Percentiles rank a stretch among this genome's conserved stretches.
Conservation (phyloP, 2,329 filamentous ascomycete species). For the Dactylellina cionopaga region DNA sequence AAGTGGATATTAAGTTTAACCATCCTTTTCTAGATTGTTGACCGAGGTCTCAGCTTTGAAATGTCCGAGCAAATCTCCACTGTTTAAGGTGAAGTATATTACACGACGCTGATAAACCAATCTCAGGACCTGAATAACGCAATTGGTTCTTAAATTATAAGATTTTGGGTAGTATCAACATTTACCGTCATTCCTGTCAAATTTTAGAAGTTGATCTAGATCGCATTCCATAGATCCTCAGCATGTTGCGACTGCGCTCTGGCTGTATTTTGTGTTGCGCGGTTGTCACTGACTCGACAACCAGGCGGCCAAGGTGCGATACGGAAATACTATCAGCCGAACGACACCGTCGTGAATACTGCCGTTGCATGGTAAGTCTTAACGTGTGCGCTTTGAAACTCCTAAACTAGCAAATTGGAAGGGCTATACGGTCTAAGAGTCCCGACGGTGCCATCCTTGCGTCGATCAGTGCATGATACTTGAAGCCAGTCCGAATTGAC, state of each 20-base stretch:
- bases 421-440: not conserved
- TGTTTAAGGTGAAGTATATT: slow-evolving; percentile 7
- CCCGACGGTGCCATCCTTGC: slow-evolving; percentile 27
- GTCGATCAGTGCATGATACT: slow-evolving; percentile 28
- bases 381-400: not conserved
- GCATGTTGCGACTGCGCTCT: slow-evolving; percentile 13
- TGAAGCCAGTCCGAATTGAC: not conserved
- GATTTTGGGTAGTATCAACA: too few relatives aligned
- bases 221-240: too few relatives aligned
- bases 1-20: slow-evolving; percentile 21
- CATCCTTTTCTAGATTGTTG: not conserved
- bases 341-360: not conserved
- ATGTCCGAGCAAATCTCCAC: slow-evolving; percentile 9
- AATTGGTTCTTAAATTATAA: too few relatives aligned
- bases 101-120: slow-evolving; percentile 18
- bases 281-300: slow-evolving; percentile 3
- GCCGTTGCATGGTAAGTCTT: slow-evolving; percentile 5
- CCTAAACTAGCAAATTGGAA: slow-evolving; percentile 19
- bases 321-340: slow-evolving; percentile 42
- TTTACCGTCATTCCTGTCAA: not conserved
- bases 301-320: not conserved
- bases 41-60: slow-evolving; percentile 6
- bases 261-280: not conserved
- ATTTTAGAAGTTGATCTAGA: too few relatives aligned
- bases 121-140: too few relatives aligned